phyloP scores from a whole-genome alignment of 1,284 basidiomycete genomes.

The Anthracocystis panici-leucophaei region DNA sequence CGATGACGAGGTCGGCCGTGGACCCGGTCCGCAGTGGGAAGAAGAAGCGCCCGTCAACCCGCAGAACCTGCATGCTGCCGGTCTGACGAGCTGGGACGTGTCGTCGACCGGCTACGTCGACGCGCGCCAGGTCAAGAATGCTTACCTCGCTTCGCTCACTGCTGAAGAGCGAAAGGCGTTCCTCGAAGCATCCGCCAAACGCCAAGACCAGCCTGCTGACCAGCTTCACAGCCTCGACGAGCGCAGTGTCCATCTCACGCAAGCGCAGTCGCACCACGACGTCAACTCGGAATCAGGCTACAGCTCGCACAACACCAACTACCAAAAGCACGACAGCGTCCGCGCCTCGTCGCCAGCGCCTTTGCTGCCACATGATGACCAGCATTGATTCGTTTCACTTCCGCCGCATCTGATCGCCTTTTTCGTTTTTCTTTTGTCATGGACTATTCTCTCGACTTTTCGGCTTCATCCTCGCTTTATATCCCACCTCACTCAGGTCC shows the following conservation, averaged over 20 bases:
- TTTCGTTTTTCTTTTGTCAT: conserved; percentile 1
- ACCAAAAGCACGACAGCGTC: conserved; percentile 19
- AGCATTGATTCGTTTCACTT: conserved; percentile 14
- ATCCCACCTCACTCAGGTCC: not conserved
- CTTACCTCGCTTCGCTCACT: conserved; percentile 45
- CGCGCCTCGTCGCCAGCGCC: conserved; percentile 32
- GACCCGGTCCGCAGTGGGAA: conserved; percentile 38
- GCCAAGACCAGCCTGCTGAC: conserved; percentile 16
- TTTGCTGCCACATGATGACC: conserved; percentile 30
- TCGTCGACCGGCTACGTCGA: conserved; percentile 53
- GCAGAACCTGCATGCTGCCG: conserved; percentile 27
- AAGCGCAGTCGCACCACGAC: conserved; percentile 24
- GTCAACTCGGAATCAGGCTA: conserved; percentile 19
- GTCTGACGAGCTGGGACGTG: conserved; percentile 46
- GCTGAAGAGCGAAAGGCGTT: conserved; percentile 45
- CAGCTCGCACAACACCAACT: conserved; percentile 24
- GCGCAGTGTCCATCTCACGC: conserved; percentile 21
- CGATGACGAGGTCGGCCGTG: conserved; percentile 44
- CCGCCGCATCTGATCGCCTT: not conserved
- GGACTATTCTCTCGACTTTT: conserved; percentile 4
- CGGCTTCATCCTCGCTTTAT: not conserved
- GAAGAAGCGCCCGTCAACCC: conserved; percentile 34
- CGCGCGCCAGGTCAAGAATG: conserved; percentile 53
- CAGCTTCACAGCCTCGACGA: conserved; percentile 23
- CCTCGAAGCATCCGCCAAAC: conserved; percentile 26